Evolutionary conservation across 768 basidiomycete genomes (phyloP), one percentile per base, ranked within the genome.

Genomic region (Pleurotus salmoneostramineus): DNA sequence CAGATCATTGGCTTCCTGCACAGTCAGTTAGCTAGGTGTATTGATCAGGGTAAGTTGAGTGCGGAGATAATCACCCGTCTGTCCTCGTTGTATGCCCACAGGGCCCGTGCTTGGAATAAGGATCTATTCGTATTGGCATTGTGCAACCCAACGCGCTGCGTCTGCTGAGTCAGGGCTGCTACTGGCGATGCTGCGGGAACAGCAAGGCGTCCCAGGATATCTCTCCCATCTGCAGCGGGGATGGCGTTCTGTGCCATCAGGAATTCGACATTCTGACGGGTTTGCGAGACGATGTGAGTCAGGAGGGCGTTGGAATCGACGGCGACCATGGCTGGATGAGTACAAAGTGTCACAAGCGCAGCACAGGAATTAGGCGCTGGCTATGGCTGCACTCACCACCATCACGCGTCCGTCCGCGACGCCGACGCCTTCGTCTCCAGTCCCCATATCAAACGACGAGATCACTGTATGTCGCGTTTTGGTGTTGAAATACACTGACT

Each of bases 1-100:
- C 15, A 95, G 77, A 67, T 95, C 93, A 27, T 84, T 81, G 6
- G 79, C 74, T 62, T 89, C 86, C 88, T 93, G 66, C 33, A 44
- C 54, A 43, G 48, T 51, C 31, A 21, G 14, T 50, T n/a, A 33
- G 47, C 52, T 44, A 58, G 11, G 27, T 6, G 21, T 14, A 50
- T 44, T 4, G 31, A n/a, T 42, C 14, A 44, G 51, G 52, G 55
- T 15, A 21, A 33, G 33, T 52, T 34, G 49, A 31, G 17, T 14
- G 6, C 15, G 14, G 46, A 43, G 15, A 14, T 27, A 46, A 8
- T 42, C 60, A 85, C 87, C 60, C 71, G 62, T 40, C 77, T 77
- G 49, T 80, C 69, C 59, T 86, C 84, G 62, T 90, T 89, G 70
- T 87, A 90, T 1, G 68, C 66, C 88, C 87, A 89, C 0, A 81